Base-by-base conservation (phyloP, 768 basidiomycete genomes). In the Lactarius pseudohatsudake region DNA sequence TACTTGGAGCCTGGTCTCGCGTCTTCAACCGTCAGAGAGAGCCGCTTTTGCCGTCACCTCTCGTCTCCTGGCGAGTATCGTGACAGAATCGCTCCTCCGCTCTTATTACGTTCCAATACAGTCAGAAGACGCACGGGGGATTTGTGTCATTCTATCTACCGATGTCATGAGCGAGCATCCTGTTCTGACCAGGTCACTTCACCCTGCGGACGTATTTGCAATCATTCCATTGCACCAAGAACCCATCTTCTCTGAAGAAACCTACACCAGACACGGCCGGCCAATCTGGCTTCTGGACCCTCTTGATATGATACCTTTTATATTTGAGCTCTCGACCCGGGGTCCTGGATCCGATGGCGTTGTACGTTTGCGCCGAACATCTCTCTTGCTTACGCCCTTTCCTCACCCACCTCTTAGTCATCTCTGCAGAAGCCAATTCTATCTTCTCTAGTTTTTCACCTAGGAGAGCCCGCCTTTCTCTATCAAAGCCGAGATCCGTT, bases 241-340 rank as follows among this genome's bases (percentile, higher is more conserved):
- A 22, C 85, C 85, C 3, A 77, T 83, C 2, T 77, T 83, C 61
- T 76, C 76, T 18, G 76, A 73, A 18, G 76, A 73, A 20, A 57
- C 70, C 15, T 55, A 64, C 28, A 75, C 75, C 54, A 76, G 75
- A 61, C 77, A 81, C 67, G 83, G 81, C 22, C 72, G 73, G 15
- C 71, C 74, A 13, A 78, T 85, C 41, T 82, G 80, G 36, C 78
- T 85, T 22, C 74, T 85, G 11, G 84, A 86, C 70, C 85, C 85
- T 5, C 74, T 85, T n/a, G 85, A 86, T 71, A 85, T 86, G 84
- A 62, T 80, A 20, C 81, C 82, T 1, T 76, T 75, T 38, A 72
- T 81, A 32, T 83, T 78, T 64, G 77, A 81, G 47, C 67, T 79
- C 20, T 56, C 41, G 7, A 67, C 69, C n/a, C 64, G 74, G 59